These are phyloP conservation scores for Nothophoma quercina DNA, from an alignment of 2,329 filamentous ascomycete species.

Conservation along the genomic window DNA sequence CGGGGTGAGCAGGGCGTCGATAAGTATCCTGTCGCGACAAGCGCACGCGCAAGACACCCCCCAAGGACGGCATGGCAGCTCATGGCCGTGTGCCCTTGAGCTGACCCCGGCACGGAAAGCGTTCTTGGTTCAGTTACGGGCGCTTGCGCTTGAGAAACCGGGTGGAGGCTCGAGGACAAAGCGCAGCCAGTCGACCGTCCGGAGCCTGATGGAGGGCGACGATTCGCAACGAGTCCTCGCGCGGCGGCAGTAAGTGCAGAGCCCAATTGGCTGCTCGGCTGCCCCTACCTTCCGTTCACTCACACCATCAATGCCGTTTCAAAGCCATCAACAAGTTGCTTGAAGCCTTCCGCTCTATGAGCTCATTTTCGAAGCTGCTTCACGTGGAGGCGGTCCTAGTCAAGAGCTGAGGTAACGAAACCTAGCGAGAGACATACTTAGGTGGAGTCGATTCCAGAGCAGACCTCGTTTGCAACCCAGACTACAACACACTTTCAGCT, in stretches of 20 bases:
- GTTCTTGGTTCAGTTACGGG: constrained; percentile 40
- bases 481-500: constrained; percentile 24
- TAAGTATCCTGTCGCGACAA: constrained; percentile 44
- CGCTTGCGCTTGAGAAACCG: constrained; percentile 48
- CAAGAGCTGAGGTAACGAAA: constrained; percentile 36
- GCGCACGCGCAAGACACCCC: constrained; percentile 33
- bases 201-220: constrained; percentile 36
- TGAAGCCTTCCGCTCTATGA: constrained; percentile 23
- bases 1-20: constrained; percentile 36
- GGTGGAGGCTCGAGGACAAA: constrained; percentile 41
- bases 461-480: constrained; percentile 21
- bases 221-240: constrained; percentile 47
- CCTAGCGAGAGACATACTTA: constrained; percentile 28
- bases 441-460: constrained; percentile 17
- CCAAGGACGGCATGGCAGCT: constrained; percentile 31
- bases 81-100: constrained; percentile 36
- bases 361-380: constrained; percentile 21
- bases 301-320: constrained; percentile 30
- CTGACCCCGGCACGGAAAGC: constrained; percentile 35
- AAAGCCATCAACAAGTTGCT: constrained; percentile 27
- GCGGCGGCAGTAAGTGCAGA: constrained; percentile 35
- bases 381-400: constrained; percentile 26
- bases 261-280: constrained; percentile 36
- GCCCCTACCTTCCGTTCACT: constrained; percentile 33
- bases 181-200: constrained; percentile 42